Conservation (phyloP, 768 basidiomycete species). For the Suillus bovinus region DNA sequence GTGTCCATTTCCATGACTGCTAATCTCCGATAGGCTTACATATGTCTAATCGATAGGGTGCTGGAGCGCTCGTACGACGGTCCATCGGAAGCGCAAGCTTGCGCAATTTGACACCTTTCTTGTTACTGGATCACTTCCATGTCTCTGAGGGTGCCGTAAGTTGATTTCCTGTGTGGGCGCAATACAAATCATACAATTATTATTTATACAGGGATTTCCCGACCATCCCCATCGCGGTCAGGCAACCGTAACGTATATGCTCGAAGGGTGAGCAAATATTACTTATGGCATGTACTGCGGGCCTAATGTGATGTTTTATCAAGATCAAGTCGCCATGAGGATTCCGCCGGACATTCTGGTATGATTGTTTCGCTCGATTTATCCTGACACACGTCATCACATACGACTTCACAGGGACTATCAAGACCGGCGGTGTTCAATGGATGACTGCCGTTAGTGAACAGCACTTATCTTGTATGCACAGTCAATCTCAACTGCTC, state of each 20-base stretch:
- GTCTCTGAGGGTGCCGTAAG: constrained; percentile 67
- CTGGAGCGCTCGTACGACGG: constrained; percentile 79
- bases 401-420: constrained; percentile 33
- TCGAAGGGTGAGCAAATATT: constrained; percentile 58
- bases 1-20: constrained; percentile 3
- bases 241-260: constrained; percentile 87
- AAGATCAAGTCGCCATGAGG: constrained; percentile 80
- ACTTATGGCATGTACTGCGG: neutral
- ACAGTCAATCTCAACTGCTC: constrained; percentile 1
- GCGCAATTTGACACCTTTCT: constrained; percentile 85
- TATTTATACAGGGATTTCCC: constrained; percentile 68
- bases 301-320: constrained; percentile 20
- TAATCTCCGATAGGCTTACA: constrained; percentile 4
- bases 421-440: constrained; percentile 83
- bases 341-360: constrained; percentile 85
- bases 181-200: neutral
- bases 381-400: neutral
- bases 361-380: neutral
- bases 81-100: constrained; percentile 78
- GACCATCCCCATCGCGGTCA: constrained; percentile 95
- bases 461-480: constrained; percentile 4
- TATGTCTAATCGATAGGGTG: constrained; percentile 52
- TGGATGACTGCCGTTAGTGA: constrained; percentile 86
- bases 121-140: constrained; percentile 87
- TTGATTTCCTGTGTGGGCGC: constrained; percentile 5